Evolutionary conservation across 2,329 filamentous ascomycete species (phyloP).

Genomic region (Aspergillus ochraceus): DNA sequence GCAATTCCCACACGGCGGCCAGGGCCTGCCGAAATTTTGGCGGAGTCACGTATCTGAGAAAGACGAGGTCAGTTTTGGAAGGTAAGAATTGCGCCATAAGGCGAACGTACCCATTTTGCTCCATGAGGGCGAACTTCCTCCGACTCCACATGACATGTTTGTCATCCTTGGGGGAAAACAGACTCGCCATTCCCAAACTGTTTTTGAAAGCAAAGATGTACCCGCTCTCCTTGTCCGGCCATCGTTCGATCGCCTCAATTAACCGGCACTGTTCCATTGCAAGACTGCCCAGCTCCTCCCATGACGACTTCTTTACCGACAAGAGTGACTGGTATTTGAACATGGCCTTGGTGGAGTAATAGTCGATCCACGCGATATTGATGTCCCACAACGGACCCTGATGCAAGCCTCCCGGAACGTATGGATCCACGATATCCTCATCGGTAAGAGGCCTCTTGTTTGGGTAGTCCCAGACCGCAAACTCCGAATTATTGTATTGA

Average conservation of each 20-base stretch:
- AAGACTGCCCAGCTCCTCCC: slow-evolving; percentile 58
- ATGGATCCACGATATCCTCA: slow-evolving; percentile 73
- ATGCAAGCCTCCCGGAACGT: slow-evolving; percentile 68
- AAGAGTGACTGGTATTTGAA: slow-evolving; percentile 71
- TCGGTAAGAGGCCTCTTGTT: slow-evolving; percentile 53
- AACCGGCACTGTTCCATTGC: slow-evolving; percentile 73
- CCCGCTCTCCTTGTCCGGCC: slow-evolving; percentile 68
- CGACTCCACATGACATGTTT: slow-evolving; percentile 77
- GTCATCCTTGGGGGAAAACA: slow-evolving; percentile 76
- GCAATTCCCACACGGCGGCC: slow-evolving; percentile 71
- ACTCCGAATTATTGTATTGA: slow-evolving; percentile 61
- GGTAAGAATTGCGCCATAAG: not conserved
- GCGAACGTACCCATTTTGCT: slow-evolving; percentile 67
- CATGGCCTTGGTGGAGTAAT: slow-evolving; percentile 77
- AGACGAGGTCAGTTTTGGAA: not conserved
- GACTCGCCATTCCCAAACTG: slow-evolving; percentile 69
- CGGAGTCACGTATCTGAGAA: slow-evolving; percentile 76
- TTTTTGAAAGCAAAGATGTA: slow-evolving; percentile 72
- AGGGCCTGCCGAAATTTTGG: slow-evolving; percentile 71
- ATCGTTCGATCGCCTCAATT: slow-evolving; percentile 75
- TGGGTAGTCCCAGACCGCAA: slow-evolving; percentile 65
- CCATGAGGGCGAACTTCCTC: slow-evolving; percentile 74
- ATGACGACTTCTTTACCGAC: slow-evolving; percentile 52
- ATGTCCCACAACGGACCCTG: slow-evolving; percentile 69
- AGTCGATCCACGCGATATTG: slow-evolving; percentile 74